Evolutionary conservation across 192 early-diverging fungal genomes (phyloP).

Genomic region (Spinellus fusiger): DNA sequence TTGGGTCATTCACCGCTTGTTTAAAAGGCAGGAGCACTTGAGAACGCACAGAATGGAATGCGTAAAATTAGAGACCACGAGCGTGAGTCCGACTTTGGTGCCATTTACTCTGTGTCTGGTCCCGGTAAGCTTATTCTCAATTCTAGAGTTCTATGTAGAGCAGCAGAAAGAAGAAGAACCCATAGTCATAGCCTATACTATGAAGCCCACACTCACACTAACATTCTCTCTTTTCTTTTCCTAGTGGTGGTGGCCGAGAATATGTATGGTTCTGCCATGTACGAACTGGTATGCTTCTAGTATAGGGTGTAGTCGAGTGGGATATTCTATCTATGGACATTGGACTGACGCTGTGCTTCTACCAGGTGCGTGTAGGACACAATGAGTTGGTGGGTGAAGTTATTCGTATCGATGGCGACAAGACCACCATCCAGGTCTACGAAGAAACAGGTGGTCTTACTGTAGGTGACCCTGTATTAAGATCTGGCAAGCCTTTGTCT

Average conservation of each 20-base stretch:
- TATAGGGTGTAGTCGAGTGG: no score
- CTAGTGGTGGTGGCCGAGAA: conserved; percentile 97
- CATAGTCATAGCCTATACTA: background rate
- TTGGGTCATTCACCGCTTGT: background rate
- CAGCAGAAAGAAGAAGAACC: background rate
- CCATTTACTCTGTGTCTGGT: conserved; percentile 95
- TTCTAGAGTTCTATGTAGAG: background rate
- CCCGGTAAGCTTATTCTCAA: conserved; percentile 60
- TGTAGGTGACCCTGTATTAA: conserved; percentile 97
- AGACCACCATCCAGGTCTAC: conserved; percentile 99
- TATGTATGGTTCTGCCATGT: conserved; percentile 97
- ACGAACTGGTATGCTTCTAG: conserved; percentile 98
- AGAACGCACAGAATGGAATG: conserved; percentile 78
- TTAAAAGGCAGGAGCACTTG: conserved; percentile 82
- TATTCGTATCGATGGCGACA: conserved; percentile 98
- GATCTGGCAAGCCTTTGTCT: conserved; percentile 96
- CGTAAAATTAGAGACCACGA: conserved; percentile 84
- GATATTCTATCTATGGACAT: no score
- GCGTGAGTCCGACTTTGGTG: conserved; percentile 82
- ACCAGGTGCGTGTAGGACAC: conserved; percentile 93
- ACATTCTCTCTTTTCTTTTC: background rate
- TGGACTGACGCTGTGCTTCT: background rate
- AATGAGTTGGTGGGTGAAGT: conserved; percentile 98
- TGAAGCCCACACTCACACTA: background rate
- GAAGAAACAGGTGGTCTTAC: conserved; percentile 98